These are phyloP conservation scores for Globisporangium nodosum DNA, from an alignment of 352 stramenopile species.

Conservation along the genomic window DNA sequence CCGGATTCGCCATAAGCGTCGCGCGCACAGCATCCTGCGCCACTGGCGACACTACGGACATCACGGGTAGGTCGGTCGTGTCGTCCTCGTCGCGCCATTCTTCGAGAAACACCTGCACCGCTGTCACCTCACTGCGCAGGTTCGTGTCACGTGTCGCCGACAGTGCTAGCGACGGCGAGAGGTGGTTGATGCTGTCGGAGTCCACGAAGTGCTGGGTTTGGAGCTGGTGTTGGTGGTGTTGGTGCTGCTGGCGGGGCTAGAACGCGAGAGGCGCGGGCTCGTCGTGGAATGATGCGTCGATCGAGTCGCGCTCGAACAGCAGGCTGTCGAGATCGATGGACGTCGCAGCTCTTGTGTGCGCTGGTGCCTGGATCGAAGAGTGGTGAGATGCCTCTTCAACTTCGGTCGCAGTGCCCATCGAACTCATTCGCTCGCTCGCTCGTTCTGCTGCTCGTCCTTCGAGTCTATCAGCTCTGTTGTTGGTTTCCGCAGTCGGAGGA, in stretches of 20 bases:
- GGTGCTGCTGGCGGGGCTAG: neutral
- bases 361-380: too few relatives aligned
- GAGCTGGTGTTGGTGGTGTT: neutral
- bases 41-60: too few relatives aligned
- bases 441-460: too few relatives aligned
- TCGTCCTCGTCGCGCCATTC: constrained; percentile 8
- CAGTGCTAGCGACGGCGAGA: neutral
- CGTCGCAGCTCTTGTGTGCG: neutral
- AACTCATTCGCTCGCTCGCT: too few relatives aligned
- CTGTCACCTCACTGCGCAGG: neutral
- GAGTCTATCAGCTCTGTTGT: too few relatives aligned
- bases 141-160: neutral
- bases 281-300: constrained; percentile 4
- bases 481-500: too few relatives aligned
- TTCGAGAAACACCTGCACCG: constrained; percentile 7
- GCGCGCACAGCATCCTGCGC: neutral
- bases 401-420: too few relatives aligned
- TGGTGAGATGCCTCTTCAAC: too few relatives aligned
- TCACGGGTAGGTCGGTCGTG: too few relatives aligned
- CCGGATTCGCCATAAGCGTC: neutral
- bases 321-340: constrained; percentile 8
- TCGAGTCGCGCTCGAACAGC: constrained; percentile 8
- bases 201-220: neutral
- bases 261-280: neutral
- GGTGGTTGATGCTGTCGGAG: neutral